Conservation (phyloP, 2,329 filamentous ascomycete species). For the Ilyonectria sp. region DNA sequence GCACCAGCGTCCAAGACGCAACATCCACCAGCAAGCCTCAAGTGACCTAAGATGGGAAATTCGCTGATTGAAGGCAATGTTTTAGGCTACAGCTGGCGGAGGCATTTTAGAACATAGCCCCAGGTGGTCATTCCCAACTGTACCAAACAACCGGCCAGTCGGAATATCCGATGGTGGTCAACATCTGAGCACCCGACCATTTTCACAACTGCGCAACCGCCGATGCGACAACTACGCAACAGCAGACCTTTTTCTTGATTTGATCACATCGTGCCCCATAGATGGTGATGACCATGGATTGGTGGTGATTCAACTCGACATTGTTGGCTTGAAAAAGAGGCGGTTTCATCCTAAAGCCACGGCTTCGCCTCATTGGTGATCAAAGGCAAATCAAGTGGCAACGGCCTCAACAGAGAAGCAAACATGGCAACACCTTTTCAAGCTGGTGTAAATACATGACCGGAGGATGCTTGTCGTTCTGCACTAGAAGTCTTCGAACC, state of each 20-base stretch:
- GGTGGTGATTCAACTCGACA: neutral
- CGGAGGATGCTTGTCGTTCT: neutral
- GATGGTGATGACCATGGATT: neutral
- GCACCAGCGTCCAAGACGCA: neutral
- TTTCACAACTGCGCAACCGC: neutral
- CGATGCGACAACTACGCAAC: neutral
- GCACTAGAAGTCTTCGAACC: neutral
- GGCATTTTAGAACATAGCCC: neutral
- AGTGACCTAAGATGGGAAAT: neutral
- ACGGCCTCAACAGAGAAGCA: neutral
- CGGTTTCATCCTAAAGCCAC: neutral
- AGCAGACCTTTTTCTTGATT: neutral
- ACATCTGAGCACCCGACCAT: neutral
- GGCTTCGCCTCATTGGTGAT: neutral
- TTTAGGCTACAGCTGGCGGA: neutral
- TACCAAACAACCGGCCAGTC: neutral
- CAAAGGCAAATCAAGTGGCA: neutral
- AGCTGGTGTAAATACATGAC: neutral
- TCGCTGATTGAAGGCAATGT: neutral
- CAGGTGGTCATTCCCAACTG: neutral
- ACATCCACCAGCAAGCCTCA: neutral
- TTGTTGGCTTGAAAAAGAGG: neutral
- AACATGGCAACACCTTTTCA: neutral
- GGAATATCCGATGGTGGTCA: neutral
- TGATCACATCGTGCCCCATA: neutral